These are phyloP conservation scores for Rhodamnia rubescens DNA, from an alignment of 345 rosid species.

Conservation along the genomic window DNA sequence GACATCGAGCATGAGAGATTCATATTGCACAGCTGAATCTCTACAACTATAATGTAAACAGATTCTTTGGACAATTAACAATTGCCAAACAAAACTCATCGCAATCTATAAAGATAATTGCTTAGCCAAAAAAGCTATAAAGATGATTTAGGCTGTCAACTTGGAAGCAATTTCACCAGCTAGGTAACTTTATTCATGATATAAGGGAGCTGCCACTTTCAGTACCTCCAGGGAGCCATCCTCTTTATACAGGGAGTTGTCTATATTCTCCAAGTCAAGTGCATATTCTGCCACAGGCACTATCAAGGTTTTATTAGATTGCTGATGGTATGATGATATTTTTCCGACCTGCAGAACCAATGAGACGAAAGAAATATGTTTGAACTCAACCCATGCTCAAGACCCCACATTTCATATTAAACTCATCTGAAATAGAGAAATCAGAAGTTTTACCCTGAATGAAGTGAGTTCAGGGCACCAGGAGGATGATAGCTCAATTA, in stretches of 20 bases:
- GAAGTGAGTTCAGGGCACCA: slow-evolving; percentile 90
- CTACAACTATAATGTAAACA: not conserved
- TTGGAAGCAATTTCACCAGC: not conserved
- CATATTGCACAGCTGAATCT: not conserved
- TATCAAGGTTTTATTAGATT: slow-evolving; percentile 41
- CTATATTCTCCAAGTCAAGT: slow-evolving; percentile 25
- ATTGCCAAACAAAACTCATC: not conserved
- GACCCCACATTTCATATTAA: not conserved
- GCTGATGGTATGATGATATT: slow-evolving; percentile 44
- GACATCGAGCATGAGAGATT: not conserved
- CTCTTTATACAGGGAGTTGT: slow-evolving; percentile 43
- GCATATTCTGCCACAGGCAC: slow-evolving; percentile 59
- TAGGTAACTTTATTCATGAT: not conserved
- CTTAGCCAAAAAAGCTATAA: not conserved
- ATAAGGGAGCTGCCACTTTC: not conserved
- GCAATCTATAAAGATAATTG: not conserved
- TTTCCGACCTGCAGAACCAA: slow-evolving; percentile 61
- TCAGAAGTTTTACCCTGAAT: slow-evolving; percentile 40
- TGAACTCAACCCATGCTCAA: not conserved
- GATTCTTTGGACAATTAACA: not conserved
- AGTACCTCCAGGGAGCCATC: slow-evolving; percentile 75
- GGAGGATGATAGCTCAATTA: slow-evolving; percentile 73
- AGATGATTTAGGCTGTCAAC: not conserved
- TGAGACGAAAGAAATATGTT: not conserved
- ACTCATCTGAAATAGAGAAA: not conserved